Conservation (phyloP, 192 early-diverging fungal species). For the Umbelopsis vinacea region DNA sequence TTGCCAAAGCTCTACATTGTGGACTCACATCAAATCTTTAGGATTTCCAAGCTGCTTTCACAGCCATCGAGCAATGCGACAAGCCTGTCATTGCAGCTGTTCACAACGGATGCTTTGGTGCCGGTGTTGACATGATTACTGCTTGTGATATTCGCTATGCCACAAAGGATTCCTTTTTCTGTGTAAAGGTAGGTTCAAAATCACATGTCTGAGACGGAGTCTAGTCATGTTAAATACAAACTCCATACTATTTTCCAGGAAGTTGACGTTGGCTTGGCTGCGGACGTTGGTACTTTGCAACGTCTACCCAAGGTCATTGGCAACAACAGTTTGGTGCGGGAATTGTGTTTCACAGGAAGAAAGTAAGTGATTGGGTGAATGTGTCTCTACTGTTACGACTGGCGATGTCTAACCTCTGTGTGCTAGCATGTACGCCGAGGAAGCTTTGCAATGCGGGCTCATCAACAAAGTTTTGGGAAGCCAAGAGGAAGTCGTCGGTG, state of each 20-base stretch:
- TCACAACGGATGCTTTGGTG: slow-evolving; percentile 86
- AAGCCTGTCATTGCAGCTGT: slow-evolving; percentile 91
- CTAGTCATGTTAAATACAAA: too few relatives aligned
- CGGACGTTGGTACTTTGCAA: slow-evolving; percentile 93
- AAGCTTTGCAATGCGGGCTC: slow-evolving; percentile 64
- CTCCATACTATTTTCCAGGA: slow-evolving; percentile 49
- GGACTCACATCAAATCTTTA: not conserved
- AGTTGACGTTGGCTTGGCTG: slow-evolving; percentile 92
- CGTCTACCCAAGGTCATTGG: slow-evolving; percentile 94
- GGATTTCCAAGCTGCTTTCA: slow-evolving; percentile 69
- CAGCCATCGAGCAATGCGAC: slow-evolving; percentile 80
- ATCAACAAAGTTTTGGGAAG: slow-evolving; percentile 56
- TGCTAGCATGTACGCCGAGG: slow-evolving; percentile 55
- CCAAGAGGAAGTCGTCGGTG: slow-evolving; percentile 55
- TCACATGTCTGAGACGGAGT: slow-evolving; percentile 1
- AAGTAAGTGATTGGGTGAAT: slow-evolving; percentile 44
- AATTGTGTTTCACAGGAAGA: slow-evolving; percentile 86
- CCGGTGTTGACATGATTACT: slow-evolving; percentile 84
- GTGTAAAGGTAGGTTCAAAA: slow-evolving; percentile 64
- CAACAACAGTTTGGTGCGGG: slow-evolving; percentile 89
- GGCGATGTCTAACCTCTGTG: not conserved
- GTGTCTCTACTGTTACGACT: not conserved
- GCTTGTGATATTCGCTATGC: slow-evolving; percentile 93
- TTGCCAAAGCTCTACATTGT: not conserved
- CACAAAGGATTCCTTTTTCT: slow-evolving; percentile 77